Conservation (phyloP, 2,329 filamentous ascomycete species). For the Colletotrichum paranaense region DNA sequence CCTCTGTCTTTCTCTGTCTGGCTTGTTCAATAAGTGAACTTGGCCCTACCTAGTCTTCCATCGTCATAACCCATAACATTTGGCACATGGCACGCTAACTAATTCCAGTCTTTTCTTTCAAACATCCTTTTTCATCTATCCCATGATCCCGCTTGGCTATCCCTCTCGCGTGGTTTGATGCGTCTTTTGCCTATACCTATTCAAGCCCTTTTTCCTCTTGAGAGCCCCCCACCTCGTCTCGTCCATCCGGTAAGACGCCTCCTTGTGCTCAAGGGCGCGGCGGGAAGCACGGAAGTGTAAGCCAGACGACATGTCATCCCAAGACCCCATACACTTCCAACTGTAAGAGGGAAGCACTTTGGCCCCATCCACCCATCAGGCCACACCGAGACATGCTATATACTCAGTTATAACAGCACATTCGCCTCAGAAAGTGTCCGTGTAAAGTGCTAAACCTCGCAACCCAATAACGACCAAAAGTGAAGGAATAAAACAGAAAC, state of each 20-base stretch:
- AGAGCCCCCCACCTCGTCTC: background rate
- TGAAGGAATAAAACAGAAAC: background rate
- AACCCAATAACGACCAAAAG: background rate
- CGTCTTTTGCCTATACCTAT: background rate
- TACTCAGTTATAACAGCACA: background rate
- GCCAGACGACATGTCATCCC: conserved; percentile 25
- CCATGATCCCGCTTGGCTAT: background rate
- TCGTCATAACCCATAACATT: background rate
- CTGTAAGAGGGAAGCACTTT: background rate
- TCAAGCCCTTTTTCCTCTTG: no score
- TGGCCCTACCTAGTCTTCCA: background rate
- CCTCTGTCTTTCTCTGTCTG: no score
- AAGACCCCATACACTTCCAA: background rate
- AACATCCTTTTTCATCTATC: background rate
- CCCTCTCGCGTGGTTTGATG: background rate
- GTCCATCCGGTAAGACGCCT: background rate
- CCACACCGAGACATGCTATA: background rate
- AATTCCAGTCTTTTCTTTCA: background rate
- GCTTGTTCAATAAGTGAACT: background rate
- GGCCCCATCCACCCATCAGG: background rate
- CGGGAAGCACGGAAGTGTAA: background rate
- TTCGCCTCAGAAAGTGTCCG: background rate
- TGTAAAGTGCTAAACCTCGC: background rate
- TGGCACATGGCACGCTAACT: conserved; percentile 2
- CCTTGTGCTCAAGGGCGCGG: background rate